Base-by-base conservation (phyloP, 768 basidiomycete species). In the Rhodotorula babjevae region DNA sequence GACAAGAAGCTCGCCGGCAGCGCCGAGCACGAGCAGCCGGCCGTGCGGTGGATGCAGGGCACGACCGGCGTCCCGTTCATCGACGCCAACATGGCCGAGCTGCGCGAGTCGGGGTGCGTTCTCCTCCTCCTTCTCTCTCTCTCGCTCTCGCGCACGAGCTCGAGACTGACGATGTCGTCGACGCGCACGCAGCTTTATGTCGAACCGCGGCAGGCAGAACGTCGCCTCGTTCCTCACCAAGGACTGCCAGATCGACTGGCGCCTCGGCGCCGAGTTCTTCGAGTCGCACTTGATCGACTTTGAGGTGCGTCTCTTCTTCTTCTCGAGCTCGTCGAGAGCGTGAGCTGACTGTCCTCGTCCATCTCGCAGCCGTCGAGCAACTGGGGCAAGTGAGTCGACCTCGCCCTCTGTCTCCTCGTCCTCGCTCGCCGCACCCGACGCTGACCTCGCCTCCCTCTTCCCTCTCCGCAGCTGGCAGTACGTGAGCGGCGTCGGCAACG, bases 221-320 rank as follows among this genome's bases (percentile, higher is more conserved):
- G 83, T 83, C 18, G 84, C 83, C 10, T 82, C 80, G 61, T 84
- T 82, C 79, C 72, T 84, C 46, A 80, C 82, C 2, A 82, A 82
- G 64, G 82, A 84, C 61, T 74, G 83, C 67, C 80, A 81, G 65
- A 78, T 81, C 23, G 84, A 84, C 73, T 84, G 84, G 84, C 75
- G 84, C 8, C 73, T 83, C 21, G 84, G 83, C 7, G 84, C 83
- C n/a, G 84, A 84, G 72, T 82, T 81, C 77, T 84, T 84, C 72
- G 84, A 84, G 71, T 79, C 77, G 61, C 80, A 82, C 71, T 67
- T 84, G 57, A 73, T 82, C 16, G 82, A 83, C 66, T 72, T 73
- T 61, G 81, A 83, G 63, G 81, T 72, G 18, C 40, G 68, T 21
- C 16, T 50, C 29, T 29, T n/a, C 27, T 46, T 60, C 9, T 44